Conservation (phyloP, 345 rosid genomes). For the Dipteronia dyeriana region DNA sequence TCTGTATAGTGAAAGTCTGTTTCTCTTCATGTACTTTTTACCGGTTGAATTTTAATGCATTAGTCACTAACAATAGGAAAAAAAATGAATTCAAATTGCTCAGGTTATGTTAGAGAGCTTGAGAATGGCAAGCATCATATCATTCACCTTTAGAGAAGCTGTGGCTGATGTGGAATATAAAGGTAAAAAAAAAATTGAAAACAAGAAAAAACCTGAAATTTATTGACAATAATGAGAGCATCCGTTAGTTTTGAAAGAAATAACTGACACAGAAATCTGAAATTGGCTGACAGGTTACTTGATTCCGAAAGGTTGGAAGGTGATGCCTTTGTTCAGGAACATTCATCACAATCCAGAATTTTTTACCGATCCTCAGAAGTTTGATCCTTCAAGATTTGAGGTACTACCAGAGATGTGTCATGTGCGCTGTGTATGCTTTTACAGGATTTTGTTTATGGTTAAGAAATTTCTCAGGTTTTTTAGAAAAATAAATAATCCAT, state of each 20-base stretch:
- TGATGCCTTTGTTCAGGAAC: conserved; percentile 78
- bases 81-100: neutral
- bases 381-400: conserved; percentile 79
- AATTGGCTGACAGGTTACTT: conserved; percentile 49
- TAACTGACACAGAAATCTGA: neutral
- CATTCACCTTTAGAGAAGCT: conserved; percentile 77
- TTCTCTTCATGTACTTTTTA: neutral
- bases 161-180: conserved; percentile 74
- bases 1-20: neutral
- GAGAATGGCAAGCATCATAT: conserved; percentile 76
- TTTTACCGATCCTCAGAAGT: conserved; percentile 60
- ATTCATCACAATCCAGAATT: conserved; percentile 67
- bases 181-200: conserved; percentile 37
- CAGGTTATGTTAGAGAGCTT: conserved; percentile 72
- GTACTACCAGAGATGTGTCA: conserved; percentile 37
- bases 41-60: neutral
- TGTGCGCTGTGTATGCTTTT: neutral
- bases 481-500: neutral
- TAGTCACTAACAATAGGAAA: conserved; percentile 7
- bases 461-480: neutral
- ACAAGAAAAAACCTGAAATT: neutral
- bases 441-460: conserved; percentile 5
- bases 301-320: conserved; percentile 89
- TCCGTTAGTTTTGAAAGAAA: conserved; percentile 8
- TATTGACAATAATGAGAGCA: conserved; percentile 5